A percentile compares a stretch with the other conserved stretches of the same genome.
These are phyloP conservation scores for Pseudonitzschia pungens DNA, from an alignment of 108 stramenopile species.

Conservation along the genomic window DNA sequence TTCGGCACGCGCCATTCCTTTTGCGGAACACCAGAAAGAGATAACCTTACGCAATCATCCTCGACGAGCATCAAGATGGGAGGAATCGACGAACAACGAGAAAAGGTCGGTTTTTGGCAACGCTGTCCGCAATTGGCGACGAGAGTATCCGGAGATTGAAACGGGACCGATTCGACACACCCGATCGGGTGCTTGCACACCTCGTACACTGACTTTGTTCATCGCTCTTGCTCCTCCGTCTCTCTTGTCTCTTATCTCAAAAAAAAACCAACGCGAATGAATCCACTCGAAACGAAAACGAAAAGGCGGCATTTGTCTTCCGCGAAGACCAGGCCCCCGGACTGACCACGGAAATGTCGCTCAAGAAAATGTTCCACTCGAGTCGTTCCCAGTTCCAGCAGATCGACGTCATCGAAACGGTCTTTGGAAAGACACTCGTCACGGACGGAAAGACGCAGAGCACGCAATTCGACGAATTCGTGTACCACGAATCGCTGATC, in stretches of 20 bases:
- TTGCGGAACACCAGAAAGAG: neutral
- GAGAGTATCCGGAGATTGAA: too few species aligned
- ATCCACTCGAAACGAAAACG: constrained; percentile 14
- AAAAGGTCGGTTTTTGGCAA: neutral
- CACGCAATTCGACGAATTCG: constrained; percentile 79
- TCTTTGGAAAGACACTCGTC: constrained; percentile 69
- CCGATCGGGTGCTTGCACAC: too few species aligned
- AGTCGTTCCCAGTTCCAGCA: constrained; percentile 45
- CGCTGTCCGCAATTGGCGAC: too few species aligned
- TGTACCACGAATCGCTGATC: constrained; percentile 86
- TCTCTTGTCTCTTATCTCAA: neutral
- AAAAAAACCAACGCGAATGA: neutral
- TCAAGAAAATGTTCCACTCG: constrained; percentile 45
- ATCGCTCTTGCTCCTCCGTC: neutral
- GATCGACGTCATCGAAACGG: constrained; percentile 44
- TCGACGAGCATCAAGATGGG: neutral
- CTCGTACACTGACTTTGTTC: too few species aligned
- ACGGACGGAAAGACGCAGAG: constrained; percentile 93
- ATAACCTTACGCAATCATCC: neutral
- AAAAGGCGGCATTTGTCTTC: constrained; percentile 49
- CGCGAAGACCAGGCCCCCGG: constrained; percentile 59
- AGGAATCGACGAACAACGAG: constrained; percentile 17
- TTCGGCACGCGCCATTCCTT: neutral
- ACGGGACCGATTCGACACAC: neutral
- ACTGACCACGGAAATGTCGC: constrained; percentile 49